Evolutionary conservation across 2,329 filamentous ascomycete genomes (phyloP), one percentile per base, ranked within the genome.

Genomic region (Colletotrichum tropicicola): DNA sequence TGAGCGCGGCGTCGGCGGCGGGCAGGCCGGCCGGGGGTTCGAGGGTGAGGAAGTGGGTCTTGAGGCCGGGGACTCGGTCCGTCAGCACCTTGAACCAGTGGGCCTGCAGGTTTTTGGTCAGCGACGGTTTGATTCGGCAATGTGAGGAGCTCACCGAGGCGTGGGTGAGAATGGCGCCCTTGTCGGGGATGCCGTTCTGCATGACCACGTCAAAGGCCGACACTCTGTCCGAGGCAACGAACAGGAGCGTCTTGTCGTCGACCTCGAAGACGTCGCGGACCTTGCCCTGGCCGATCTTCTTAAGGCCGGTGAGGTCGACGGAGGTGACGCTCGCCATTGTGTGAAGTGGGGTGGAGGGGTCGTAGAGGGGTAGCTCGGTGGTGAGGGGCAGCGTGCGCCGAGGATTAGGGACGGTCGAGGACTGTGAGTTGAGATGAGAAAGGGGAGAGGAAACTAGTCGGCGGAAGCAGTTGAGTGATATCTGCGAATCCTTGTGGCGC

Each of bases 151-250:
- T 55, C 47, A 65, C 59, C 1, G 79, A 81, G 37, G 78, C 70
- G 48, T 76, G 73, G 27, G 81, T 84, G 52, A 87, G 78, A 54
- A 87, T 78, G 63, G 77, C 75, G 69, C 86, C 86, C 79, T 88
- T 88, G 73, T 80, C 73, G 47, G 82, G 80, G 53, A 86, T 81
- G 68, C 82, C 82, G 72, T 96, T 98, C 72, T 87, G 82, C 85
- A 97, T 89, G 71, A 97, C 89, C 71, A 97, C 93, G 85, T 98
- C 95, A 83, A 95, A 98, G 59, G 96, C 96, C 23, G 93, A 97
- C 77, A 98, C 96, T 70, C 96, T 91, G 81, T 98, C 94, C 13
- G 92, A 92, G 23, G 92, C 91, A 59, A 94, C 89, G 75, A 97
- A 95, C 60, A 97, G 89, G 5, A 97, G 87, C 3, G 88, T 91